Base-by-base conservation (phyloP, 208 protist species). In the Tritrichomonas musculus region DNA sequence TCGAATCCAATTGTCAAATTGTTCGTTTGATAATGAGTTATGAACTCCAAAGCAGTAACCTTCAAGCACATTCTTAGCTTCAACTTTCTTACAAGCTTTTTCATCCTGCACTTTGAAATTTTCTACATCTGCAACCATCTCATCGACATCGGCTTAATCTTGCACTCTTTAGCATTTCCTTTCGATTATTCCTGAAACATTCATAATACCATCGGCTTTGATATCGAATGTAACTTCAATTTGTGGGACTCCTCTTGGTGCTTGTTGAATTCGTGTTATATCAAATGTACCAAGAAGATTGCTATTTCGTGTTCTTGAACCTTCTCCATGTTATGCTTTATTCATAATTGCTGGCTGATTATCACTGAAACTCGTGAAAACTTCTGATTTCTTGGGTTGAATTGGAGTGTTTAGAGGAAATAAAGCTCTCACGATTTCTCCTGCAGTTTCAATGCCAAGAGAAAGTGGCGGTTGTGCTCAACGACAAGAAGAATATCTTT, bases 271-370 rank as follows among this genome's bases (percentile, higher is more conserved):
- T 80, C 96, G 96, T 9, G 95, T 94, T 8, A 98, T 95, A 94
- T 97, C 96, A 94, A 98, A 98, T 94, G 97, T 97, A 93, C 98
- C 99, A 25, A 99, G 96, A 22, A 98, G 96, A 95, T 99, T 98
- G 97, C 99, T 99, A 96, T 99, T 97, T 92, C 97, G 96, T 73
- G 98, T 99, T 94, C 97, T 96, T 30, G 96, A 93, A 41, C 98
- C 97, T 96, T 99, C 98, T 92, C 99, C 99, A 95, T 99, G 98
- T 94, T 97, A 99, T 30, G 99, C 98, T 96, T 99, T 97, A 94
- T 99, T 98, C 92, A 98, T 69, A 65, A 99, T 98, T 88, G 97
- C 98, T 33, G 96, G 95, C 96, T 99, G 98, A 96, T 99, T 98
- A 95, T 99, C 98, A 93, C 97, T 92, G 94, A 97, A 97, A 27